phyloP scores from a whole-genome alignment of 768 basidiomycete genomes.

The Boletus rubescentipes region DNA sequence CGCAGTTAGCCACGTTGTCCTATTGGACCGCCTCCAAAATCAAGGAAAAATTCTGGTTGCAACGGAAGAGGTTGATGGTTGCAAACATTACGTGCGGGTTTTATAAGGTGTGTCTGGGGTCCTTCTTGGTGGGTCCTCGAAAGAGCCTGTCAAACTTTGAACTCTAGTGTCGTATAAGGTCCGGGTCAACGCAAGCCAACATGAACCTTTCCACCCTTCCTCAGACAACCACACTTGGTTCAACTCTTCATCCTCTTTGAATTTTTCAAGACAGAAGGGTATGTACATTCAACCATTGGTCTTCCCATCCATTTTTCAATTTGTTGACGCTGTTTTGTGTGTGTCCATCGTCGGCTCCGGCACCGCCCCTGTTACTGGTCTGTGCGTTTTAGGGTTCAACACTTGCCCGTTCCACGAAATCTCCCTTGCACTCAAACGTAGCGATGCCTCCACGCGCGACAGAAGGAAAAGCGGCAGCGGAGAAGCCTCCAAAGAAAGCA shows the following conservation, averaged over 20 bases:
- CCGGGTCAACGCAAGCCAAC: constrained; percentile 50
- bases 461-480: constrained; percentile 39
- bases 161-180: constrained; percentile 50
- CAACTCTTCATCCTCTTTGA: constrained; percentile 8
- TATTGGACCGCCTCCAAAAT: no score
- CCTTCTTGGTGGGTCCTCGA: constrained; percentile 20
- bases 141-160: constrained; percentile 22
- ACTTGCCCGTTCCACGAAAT: constrained; percentile 14
- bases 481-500: constrained; percentile 53
- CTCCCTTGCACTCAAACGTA: constrained; percentile 9
- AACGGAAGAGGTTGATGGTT: background rate
- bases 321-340: constrained; percentile 1
- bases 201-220: constrained; percentile 48
- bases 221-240: constrained; percentile 35
- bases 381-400: constrained; percentile 24
- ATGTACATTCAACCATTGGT: background rate
- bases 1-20: background rate
- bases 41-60: constrained; percentile 1
- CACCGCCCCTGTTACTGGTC: constrained; percentile 33
- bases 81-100: constrained; percentile 18
- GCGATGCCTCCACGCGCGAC: constrained; percentile 45
- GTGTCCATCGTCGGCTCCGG: constrained; percentile 4
- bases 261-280: constrained; percentile 16
- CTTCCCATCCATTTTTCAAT: constrained; percentile 8
- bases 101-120: constrained; percentile 31